These are phyloP conservation scores for Cubamyces sp. DNA, from an alignment of 768 basidiomycete genomes.

Conservation along the genomic window DNA sequence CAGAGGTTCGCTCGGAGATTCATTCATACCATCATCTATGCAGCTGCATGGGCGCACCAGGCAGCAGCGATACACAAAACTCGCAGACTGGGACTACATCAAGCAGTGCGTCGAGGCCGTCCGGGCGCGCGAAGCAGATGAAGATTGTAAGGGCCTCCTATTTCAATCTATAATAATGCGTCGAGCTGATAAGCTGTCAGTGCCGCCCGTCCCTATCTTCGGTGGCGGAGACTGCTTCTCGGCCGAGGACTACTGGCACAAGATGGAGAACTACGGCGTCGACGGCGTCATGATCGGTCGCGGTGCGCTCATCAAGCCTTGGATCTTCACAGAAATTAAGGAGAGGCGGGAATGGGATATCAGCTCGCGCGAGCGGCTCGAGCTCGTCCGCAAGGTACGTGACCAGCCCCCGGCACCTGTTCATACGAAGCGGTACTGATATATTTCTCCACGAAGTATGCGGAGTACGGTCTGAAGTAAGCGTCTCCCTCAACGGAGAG, in stretches of 20 bases:
- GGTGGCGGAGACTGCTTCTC: constrained; percentile 97
- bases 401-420: background rate
- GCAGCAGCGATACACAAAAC: constrained; percentile 90
- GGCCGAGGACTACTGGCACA: constrained; percentile 77
- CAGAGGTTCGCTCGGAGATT: background rate
- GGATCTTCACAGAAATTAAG: constrained; percentile 95
- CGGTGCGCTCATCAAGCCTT: constrained; percentile 94
- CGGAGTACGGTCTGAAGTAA: constrained; percentile 83
- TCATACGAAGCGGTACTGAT: background rate
- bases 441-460: constrained; percentile 58
- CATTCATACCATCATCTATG: background rate
- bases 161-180: constrained; percentile 16
- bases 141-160: constrained; percentile 58
- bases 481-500: background rate
- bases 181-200: constrained; percentile 40
- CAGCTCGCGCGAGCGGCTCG: constrained; percentile 80
- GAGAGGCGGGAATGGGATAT: constrained; percentile 95
- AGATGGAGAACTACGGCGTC: constrained; percentile 78
- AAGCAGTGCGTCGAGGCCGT: constrained; percentile 84
- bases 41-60: constrained; percentile 96
- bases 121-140: constrained; percentile 68
- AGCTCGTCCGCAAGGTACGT: constrained; percentile 72
- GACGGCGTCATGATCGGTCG: constrained; percentile 96
- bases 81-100: constrained; percentile 96
- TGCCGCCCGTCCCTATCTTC: constrained; percentile 89